These are phyloP conservation scores for Meyerozyma guilliermondii DNA, from an alignment of 1,139 yeast genomes.

Conservation along the genomic window DNA sequence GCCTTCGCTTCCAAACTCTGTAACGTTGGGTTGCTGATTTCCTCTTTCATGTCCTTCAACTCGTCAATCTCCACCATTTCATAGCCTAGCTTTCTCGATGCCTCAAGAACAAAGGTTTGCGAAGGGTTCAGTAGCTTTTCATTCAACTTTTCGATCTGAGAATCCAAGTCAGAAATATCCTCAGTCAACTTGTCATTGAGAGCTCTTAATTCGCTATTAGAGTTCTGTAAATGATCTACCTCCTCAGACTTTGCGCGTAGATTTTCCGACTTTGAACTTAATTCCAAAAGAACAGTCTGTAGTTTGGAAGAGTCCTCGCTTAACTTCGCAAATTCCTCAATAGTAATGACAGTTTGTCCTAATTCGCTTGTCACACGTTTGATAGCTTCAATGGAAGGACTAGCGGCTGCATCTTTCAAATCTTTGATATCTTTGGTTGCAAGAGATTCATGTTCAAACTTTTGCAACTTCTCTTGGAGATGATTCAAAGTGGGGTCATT, in stretches of 20 bases:
- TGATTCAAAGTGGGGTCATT: conserved; percentile 25
- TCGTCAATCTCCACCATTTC: conserved; percentile 5
- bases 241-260: not conserved
- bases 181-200: not conserved
- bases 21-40: conserved; percentile 15
- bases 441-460: conserved; percentile 17
- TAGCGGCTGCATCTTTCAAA: conserved; percentile 8
- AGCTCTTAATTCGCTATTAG: not conserved
- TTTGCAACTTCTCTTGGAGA: conserved; percentile 26
- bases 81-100: not conserved
- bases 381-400: conserved; percentile 17
- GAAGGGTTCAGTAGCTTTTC: conserved; percentile 10
- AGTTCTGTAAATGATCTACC: not conserved
- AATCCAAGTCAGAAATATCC: not conserved
- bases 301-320: not conserved
- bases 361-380: not conserved
- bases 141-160: conserved; percentile 9
- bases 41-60: conserved; percentile 7
- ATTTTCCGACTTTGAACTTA: not conserved
- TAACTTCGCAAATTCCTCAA: not conserved
- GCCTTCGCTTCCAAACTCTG: conserved; percentile 10
- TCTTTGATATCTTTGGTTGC: not conserved
- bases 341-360: not conserved
- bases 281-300: not conserved
- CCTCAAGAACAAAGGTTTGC: not conserved